Percentiles rank a stretch among this genome's conserved stretches.
These are phyloP conservation scores for Daldinia concentrica DNA, from an alignment of 495 filamentous ascomycete species.

Conservation along the genomic window DNA sequence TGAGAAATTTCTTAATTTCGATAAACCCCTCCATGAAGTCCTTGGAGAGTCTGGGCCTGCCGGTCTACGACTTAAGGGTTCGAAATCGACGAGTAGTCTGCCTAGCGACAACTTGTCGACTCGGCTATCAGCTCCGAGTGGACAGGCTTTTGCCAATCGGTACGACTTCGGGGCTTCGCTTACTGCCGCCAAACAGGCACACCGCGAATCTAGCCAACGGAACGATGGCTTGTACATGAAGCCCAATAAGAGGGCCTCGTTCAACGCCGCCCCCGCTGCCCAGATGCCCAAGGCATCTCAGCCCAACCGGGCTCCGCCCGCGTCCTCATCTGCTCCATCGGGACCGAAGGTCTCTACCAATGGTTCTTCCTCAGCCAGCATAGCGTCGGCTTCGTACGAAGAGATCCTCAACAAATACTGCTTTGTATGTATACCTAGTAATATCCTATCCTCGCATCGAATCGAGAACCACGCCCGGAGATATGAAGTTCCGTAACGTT, in stretches of 20 bases:
- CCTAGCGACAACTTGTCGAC: slow-evolving; percentile 59
- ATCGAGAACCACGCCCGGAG: slow-evolving; percentile 36
- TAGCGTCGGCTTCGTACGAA: slow-evolving; percentile 86
- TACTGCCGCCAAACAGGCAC: slow-evolving; percentile 79
- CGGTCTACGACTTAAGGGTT: slow-evolving; percentile 61
- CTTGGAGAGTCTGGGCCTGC: slow-evolving; percentile 60
- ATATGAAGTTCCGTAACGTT: slow-evolving; percentile 10
- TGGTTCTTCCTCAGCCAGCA: slow-evolving; percentile 49
- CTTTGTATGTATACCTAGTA: slow-evolving; percentile 79
- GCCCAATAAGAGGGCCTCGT: slow-evolving; percentile 49
- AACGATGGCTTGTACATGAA: slow-evolving; percentile 63
- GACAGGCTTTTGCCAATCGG: slow-evolving; percentile 85
- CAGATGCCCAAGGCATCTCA: slow-evolving; percentile 36
- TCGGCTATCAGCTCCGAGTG: slow-evolving; percentile 64
- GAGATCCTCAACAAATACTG: slow-evolving; percentile 98
- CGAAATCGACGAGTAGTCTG: slow-evolving; percentile 56
- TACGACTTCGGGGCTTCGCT: slow-evolving; percentile 95
- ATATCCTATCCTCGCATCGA: slow-evolving; percentile 40
- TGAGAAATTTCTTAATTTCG: slow-evolving; percentile 64
- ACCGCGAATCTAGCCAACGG: slow-evolving; percentile 62
- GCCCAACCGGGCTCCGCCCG: slow-evolving; percentile 25
- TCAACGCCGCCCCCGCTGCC: slow-evolving; percentile 40
- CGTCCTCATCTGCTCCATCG: slow-evolving; percentile 21
- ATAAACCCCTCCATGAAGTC: slow-evolving; percentile 63
- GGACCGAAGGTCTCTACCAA: slow-evolving; percentile 30